phyloP scores from a whole-genome alignment of 2,329 filamentous ascomycete genomes.

The Cladosporium sp. region DNA sequence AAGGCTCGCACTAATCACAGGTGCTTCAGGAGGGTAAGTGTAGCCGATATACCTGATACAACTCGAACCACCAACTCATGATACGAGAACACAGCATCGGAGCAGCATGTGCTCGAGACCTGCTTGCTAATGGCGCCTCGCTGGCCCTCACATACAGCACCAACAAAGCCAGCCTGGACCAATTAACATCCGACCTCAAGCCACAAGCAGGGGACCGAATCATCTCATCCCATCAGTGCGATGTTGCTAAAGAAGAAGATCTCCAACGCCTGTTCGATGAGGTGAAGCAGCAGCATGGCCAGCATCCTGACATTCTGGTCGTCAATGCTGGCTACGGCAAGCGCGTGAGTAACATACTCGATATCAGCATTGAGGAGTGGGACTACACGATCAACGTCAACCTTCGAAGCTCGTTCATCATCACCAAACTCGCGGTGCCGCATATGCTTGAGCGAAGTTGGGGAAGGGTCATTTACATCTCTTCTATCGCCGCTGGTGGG shows the following conservation, averaged over 20 bases:
- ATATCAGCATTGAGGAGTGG: conserved; percentile 61
- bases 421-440: conserved; percentile 56
- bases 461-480: conserved; percentile 62
- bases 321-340: conserved; percentile 64
- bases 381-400: conserved; percentile 61
- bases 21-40: conserved; percentile 55
- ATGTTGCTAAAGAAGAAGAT: conserved; percentile 51
- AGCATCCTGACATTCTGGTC: conserved; percentile 58
- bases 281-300: conserved; percentile 50
- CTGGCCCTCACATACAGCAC: conserved; percentile 57
- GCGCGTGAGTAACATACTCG: conserved; percentile 45
- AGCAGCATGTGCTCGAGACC: conserved; percentile 51
- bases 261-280: conserved; percentile 52
- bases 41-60: not conserved
- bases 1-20: conserved; percentile 55
- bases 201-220: conserved; percentile 28
- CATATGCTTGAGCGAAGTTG: conserved; percentile 56
- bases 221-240: conserved; percentile 54
- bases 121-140: conserved; percentile 49
- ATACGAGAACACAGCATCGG: conserved; percentile 51
- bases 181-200: conserved; percentile 34
- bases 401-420: conserved; percentile 57
- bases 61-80: not conserved
- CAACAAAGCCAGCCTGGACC: conserved; percentile 43
- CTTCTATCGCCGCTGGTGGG: conserved; percentile 59